Conservation (phyloP, 2,329 filamentous ascomycete species). For the Aspergillus sp. region DNA sequence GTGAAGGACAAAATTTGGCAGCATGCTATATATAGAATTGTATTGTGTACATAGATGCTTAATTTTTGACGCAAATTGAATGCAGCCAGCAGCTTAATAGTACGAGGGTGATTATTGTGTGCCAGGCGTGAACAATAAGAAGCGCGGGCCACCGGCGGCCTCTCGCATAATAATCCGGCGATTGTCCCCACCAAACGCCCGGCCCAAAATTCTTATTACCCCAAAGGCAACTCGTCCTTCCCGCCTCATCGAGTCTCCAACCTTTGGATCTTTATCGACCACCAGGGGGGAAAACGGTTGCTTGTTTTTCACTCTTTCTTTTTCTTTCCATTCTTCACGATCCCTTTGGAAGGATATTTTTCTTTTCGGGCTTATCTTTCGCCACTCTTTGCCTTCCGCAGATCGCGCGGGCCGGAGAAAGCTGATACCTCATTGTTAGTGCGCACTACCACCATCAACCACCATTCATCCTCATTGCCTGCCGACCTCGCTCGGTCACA, state of each 20-base stretch:
- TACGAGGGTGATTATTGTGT: neutral
- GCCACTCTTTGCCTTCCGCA: conserved; percentile 17
- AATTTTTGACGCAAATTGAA: too few relatives aligned
- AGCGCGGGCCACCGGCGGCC: neutral
- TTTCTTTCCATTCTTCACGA: conserved; percentile 3
- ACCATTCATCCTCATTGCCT: neutral
- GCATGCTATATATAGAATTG: neutral
- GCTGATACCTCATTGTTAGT: conserved; percentile 20
- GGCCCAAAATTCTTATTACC: conserved; percentile 27
- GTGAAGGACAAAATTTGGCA: neutral
- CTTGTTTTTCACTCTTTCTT: conserved; percentile 6
- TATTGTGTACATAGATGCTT: neutral
- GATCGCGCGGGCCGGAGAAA: conserved; percentile 14
- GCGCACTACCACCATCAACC: conserved; percentile 12
- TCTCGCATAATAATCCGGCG: conserved; percentile 11
- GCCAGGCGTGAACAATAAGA: neutral
- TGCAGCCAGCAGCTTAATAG: too few relatives aligned
- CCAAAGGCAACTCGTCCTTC: conserved; percentile 13
- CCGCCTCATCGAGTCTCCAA: conserved; percentile 16
- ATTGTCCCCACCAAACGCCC: conserved; percentile 23
- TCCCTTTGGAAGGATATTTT: conserved; percentile 4
- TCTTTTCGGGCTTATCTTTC: conserved; percentile 7
- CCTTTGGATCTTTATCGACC: conserved; percentile 17
- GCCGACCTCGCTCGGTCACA: neutral
- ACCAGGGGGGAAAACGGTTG: conserved; percentile 16